Evolutionary conservation across 345 rosid species (phyloP).

Genomic region (Euphorbia pulcherrima): DNA sequence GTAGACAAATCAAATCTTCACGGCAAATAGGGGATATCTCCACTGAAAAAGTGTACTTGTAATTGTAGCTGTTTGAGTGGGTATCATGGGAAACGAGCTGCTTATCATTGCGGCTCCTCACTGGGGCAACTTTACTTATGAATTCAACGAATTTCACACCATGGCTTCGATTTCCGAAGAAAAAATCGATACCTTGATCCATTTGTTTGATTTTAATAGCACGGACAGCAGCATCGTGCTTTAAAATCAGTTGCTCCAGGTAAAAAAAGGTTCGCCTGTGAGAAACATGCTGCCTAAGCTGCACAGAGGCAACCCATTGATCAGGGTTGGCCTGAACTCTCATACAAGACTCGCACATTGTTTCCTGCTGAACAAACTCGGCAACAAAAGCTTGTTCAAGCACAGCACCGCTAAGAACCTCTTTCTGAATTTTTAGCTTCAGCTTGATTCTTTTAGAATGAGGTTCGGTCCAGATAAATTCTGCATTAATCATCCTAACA

Average conservation of each 20-base stretch:
- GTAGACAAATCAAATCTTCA: slow-evolving; percentile 35
- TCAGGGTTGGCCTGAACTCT: slow-evolving; percentile 56
- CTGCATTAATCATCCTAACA: slow-evolving; percentile 39
- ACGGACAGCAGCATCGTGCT: slow-evolving; percentile 38
- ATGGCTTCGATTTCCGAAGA: slow-evolving; percentile 55
- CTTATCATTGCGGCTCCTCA: slow-evolving; percentile 39
- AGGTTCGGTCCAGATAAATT: slow-evolving; percentile 16
- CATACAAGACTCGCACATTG: slow-evolving; percentile 31
- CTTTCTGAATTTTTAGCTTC: slow-evolving; percentile 18
- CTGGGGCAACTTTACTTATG: slow-evolving; percentile 46
- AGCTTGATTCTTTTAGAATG: too few species aligned
- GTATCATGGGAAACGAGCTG: slow-evolving; percentile 54
- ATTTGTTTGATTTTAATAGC: slow-evolving; percentile 54
- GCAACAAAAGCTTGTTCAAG: slow-evolving; percentile 31
- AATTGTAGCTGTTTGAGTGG: slow-evolving; percentile 10
- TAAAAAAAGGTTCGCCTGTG: too few species aligned
- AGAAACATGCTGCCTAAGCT: too few species aligned
- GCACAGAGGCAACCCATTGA: slow-evolving; percentile 16
- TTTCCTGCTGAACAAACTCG: slow-evolving; percentile 28
- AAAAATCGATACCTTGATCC: slow-evolving; percentile 58
- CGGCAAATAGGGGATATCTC: slow-evolving; percentile 43
- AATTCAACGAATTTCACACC: slow-evolving; percentile 49
- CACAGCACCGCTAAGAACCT: slow-evolving; percentile 33
- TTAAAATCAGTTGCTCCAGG: too few species aligned
- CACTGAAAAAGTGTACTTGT: slow-evolving; percentile 53